Percentiles rank a stretch among this genome's conserved stretches.
Evolutionary conservation across 1,284 basidiomycete genomes (phyloP).

Genomic region (Ceratobasidium sp.): DNA sequence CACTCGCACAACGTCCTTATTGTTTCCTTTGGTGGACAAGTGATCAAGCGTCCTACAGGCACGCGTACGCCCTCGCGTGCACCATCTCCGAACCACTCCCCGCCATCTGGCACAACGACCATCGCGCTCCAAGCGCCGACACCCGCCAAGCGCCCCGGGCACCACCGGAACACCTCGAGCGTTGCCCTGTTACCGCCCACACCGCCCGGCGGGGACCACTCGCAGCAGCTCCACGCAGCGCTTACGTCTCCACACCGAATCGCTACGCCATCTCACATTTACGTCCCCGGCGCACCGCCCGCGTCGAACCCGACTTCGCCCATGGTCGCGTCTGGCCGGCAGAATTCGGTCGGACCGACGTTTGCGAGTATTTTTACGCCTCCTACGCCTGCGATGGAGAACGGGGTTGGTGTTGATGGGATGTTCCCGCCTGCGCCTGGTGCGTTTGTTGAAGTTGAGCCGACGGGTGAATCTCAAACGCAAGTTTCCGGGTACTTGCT

Average conservation of each 20-base stretch:
- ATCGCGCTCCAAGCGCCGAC: constrained; percentile 9
- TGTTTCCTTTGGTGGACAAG: constrained; percentile 83
- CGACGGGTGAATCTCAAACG: not conserved
- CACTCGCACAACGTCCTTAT: constrained; percentile 70
- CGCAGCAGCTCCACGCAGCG: constrained; percentile 35
- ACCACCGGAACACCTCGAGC: constrained; percentile 25
- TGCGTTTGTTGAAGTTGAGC: constrained; percentile 25
- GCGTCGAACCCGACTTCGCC: constrained; percentile 52
- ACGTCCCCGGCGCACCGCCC: constrained; percentile 66
- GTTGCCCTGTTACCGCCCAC: constrained; percentile 12
- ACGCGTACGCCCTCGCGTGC: constrained; percentile 29
- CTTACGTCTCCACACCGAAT: constrained; percentile 50
- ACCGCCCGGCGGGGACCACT: constrained; percentile 23
- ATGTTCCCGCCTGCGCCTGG: constrained; percentile 46
- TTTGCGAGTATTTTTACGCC: constrained; percentile 40
- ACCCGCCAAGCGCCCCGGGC: constrained; percentile 4
- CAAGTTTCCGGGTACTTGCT: not conserved
- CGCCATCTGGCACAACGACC: not conserved
- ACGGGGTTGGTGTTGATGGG: constrained; percentile 9
- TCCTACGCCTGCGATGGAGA: constrained; percentile 50
- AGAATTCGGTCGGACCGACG: constrained; percentile 13
- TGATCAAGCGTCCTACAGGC: constrained; percentile 69
- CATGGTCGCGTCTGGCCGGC: constrained; percentile 26
- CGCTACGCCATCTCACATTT: constrained; percentile 64
- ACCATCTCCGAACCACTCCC: constrained; percentile 36